Conservation (phyloP, 768 basidiomycete genomes). For the Lentinula guzmanii region DNA sequence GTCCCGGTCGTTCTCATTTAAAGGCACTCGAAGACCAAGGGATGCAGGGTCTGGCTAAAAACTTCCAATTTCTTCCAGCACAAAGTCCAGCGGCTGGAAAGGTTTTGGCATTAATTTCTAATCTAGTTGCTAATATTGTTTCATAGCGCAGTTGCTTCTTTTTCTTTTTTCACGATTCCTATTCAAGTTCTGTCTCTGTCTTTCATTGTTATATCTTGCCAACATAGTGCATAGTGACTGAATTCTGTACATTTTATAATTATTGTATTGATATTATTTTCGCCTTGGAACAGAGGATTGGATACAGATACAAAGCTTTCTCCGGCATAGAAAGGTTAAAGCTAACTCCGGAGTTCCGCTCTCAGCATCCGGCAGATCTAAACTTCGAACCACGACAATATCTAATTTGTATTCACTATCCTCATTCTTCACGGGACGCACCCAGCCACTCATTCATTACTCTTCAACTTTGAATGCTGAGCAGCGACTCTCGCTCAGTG, state of each 20-base stretch:
- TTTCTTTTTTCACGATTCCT: background rate
- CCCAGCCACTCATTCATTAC: background rate
- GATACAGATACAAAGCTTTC: too few species aligned
- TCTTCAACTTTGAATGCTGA: background rate
- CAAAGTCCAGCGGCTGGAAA: constrained; percentile 11
- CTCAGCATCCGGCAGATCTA: too few species aligned
- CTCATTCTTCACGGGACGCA: background rate
- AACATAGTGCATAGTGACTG: too few species aligned
- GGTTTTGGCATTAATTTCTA: constrained; percentile 3
- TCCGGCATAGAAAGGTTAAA: too few species aligned
- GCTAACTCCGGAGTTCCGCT: background rate
- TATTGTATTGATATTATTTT: too few species aligned
- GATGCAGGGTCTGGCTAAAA: constrained; percentile 73
- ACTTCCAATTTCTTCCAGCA: constrained; percentile 63
- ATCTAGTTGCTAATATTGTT: constrained; percentile 6
- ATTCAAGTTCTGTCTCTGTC: background rate
- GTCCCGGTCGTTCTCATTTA: constrained; percentile 46
- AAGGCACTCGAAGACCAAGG: constrained; percentile 61
- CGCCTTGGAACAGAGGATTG: too few species aligned
- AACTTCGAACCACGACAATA: background rate
- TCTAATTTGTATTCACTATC: background rate
- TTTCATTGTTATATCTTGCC: background rate
- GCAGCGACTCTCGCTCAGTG: constrained; percentile 26
- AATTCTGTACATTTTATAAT: too few species aligned
- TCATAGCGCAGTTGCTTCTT: background rate